Conservation (phyloP, 768 basidiomycete species). For the Serendipita sp. region DNA sequence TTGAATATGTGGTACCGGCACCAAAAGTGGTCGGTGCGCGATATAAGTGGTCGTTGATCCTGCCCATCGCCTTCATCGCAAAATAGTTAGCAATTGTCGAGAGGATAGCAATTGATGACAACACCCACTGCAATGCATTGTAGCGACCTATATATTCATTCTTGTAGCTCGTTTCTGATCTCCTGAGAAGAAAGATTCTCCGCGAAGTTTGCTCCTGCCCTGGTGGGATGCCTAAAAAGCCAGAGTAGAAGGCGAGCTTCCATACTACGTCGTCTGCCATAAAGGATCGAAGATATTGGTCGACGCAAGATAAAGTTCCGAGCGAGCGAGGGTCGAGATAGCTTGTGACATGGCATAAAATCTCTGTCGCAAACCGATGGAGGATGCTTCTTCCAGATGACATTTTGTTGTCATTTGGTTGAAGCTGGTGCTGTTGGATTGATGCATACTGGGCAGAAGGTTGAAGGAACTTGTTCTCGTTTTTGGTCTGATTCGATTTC, state of each 20-base stretch:
- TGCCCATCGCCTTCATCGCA: constrained; percentile 45
- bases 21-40: constrained; percentile 25
- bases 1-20: not conserved
- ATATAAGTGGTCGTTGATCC: constrained; percentile 41
- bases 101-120: not conserved
- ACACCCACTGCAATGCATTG: constrained; percentile 33
- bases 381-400: constrained; percentile 16
- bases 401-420: constrained; percentile 1
- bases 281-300: constrained; percentile 39
- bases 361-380: constrained; percentile 47
- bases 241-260: constrained; percentile 54
- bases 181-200: constrained; percentile 33
- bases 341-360: constrained; percentile 59
- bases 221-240: constrained; percentile 49
- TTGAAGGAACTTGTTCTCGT: constrained; percentile 18
- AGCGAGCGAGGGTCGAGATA: constrained; percentile 51
- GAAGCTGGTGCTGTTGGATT: not conserved
- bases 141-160: constrained; percentile 48
- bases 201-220: constrained; percentile 35
- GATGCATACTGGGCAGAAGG: constrained; percentile 11
- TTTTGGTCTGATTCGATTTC: constrained; percentile 23
- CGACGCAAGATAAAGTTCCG: constrained; percentile 37
- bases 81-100: not conserved
- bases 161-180: constrained; percentile 46
- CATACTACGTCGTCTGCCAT: constrained; percentile 66